phyloP scores from a whole-genome alignment of 352 stramenopile species.

The Albugo candida region DNA sequence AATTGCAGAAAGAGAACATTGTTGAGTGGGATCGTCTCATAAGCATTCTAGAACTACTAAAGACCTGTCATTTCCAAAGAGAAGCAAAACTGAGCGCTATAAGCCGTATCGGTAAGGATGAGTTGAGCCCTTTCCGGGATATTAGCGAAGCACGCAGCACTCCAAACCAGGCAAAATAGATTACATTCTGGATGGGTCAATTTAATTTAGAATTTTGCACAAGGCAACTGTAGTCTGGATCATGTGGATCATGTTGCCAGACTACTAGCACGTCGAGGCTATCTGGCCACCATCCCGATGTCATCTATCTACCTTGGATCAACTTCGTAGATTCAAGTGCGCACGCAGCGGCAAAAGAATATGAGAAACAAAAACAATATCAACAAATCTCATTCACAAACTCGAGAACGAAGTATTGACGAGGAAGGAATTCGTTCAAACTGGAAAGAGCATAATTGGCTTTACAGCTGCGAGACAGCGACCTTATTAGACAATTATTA shows the following conservation, averaged over 20 bases:
- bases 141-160: conserved; percentile 12
- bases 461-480: conserved; percentile 82
- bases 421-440: conserved; percentile 38
- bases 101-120: conserved; percentile 20
- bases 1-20: conserved; percentile 17
- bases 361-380: conserved; percentile 30
- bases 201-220: conserved; percentile 90
- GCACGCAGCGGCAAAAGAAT: conserved; percentile 23
- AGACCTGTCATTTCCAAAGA: conserved; percentile 17
- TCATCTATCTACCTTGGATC: conserved; percentile 25
- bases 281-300: conserved; percentile 62
- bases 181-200: conserved; percentile 91
- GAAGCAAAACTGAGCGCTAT: conserved; percentile 4
- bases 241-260: conserved; percentile 87
- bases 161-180: conserved; percentile 19
- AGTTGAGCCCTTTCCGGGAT: conserved; percentile 43
- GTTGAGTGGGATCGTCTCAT: conserved; percentile 26
- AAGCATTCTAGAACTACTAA: conserved; percentile 28
- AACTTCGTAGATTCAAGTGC: conserved; percentile 34
- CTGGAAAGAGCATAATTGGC: conserved; percentile 53
- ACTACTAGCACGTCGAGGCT: conserved; percentile 61
- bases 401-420: conserved; percentile 20
- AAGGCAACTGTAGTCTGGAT: conserved; percentile 83
- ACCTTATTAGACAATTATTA: conserved; percentile 90
- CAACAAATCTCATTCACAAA: conserved; percentile 4